A percentile compares a stretch with the other conserved stretches of the same genome.
Evolutionary conservation across 345 rosid genomes (phyloP).

Genomic region (Eucalyptus brandiana): DNA sequence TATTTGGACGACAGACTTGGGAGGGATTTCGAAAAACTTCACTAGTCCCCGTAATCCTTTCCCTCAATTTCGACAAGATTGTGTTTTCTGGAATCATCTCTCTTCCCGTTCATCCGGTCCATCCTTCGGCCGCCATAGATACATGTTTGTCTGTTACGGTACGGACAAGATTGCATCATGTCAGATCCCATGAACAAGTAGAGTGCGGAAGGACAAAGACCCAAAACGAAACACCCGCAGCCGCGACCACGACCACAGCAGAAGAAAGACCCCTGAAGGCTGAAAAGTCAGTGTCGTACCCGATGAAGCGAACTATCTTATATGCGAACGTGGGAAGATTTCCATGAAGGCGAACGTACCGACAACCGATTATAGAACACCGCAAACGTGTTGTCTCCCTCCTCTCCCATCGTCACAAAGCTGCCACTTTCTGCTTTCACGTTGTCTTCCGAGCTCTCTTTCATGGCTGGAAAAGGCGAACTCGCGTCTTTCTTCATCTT

Average conservation of each 20-base stretch:
- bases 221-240: not conserved
- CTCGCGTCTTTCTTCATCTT: not conserved
- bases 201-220: accelerated
- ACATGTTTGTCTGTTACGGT: not conserved
- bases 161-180: not conserved
- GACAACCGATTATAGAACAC: not conserved
- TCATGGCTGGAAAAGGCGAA: not conserved
- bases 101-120: not conserved
- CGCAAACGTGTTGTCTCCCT: not conserved
- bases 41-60: too few species aligned
- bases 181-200: not conserved
- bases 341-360: not conserved
- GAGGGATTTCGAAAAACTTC: too few species aligned
- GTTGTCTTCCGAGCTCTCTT: not conserved
- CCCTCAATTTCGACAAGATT: not conserved
- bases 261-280: not conserved
- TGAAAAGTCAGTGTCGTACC: not conserved
- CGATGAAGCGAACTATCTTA: not conserved
- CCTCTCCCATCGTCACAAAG: not conserved
- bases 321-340: not conserved
- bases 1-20: not conserved
- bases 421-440: not conserved
- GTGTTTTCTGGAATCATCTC: not conserved
- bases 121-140: not conserved
- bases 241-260: not conserved